A percentile compares a stretch with the other conserved stretches of the same genome.
Evolutionary conservation across 169 alveolate species (phyloP).

Genomic region (Cryptosporidium canis): DNA sequence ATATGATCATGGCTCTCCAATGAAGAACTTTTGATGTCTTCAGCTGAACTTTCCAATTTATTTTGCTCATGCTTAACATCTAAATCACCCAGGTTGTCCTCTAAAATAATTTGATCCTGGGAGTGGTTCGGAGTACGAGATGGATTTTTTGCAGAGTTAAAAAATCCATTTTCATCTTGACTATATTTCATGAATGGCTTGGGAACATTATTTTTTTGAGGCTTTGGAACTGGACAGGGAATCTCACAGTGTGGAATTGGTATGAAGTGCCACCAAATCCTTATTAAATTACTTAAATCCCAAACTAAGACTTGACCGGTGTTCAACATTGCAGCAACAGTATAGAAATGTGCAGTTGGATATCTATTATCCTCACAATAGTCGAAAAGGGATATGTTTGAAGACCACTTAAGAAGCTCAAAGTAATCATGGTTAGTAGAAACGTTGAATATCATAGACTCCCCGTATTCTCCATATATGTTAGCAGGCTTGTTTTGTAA

Average conservation of each 20-base stretch:
- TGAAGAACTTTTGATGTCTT: slow-evolving; percentile 11
- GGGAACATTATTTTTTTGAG: slow-evolving; percentile 52
- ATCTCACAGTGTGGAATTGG: slow-evolving; percentile 72
- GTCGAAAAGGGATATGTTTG: slow-evolving; percentile 39
- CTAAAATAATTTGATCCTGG: neutral
- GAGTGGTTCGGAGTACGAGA: neutral
- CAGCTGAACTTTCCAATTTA: neutral
- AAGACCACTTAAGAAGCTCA: slow-evolving; percentile 60
- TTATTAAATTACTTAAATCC: slow-evolving; percentile 55
- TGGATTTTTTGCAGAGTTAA: neutral
- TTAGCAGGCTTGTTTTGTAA: neutral
- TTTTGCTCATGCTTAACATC: neutral
- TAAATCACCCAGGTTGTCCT: neutral
- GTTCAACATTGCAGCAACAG: slow-evolving; percentile 66
- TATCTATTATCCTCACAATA: slow-evolving; percentile 49
- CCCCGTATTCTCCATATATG: slow-evolving; percentile 52
- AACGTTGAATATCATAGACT: slow-evolving; percentile 58
- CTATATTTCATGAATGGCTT: slow-evolving; percentile 59
- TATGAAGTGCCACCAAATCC: slow-evolving; percentile 71
- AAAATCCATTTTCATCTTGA: slow-evolving; percentile 25
- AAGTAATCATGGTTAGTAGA: slow-evolving; percentile 68
- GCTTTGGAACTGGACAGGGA: slow-evolving; percentile 72
- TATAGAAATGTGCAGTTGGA: slow-evolving; percentile 69
- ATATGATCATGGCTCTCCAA: slow-evolving; percentile 7
- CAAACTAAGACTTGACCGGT: slow-evolving; percentile 72